Conservation (phyloP, 2,329 filamentous ascomycete species). For the Trichophaea hybrida region DNA sequence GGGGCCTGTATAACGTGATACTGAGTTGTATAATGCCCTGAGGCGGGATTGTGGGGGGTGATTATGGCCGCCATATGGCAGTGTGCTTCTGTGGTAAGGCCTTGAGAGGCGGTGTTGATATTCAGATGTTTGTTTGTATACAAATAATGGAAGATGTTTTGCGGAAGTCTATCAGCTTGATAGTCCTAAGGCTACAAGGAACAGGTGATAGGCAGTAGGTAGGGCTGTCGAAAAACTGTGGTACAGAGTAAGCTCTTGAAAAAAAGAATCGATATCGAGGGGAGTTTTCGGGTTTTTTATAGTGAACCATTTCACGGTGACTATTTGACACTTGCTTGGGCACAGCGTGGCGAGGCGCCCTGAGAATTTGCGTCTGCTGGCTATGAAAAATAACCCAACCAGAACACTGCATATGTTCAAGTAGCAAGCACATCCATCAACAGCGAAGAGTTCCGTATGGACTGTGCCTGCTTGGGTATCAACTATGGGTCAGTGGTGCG, state of each 20-base stretch:
- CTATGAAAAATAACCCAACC: neutral
- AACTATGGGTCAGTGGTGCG: neutral
- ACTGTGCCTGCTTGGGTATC: neutral
- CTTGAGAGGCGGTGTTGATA: neutral
- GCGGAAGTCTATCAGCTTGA: neutral
- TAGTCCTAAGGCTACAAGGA: neutral
- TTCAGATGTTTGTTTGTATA: neutral
- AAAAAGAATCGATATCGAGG: neutral
- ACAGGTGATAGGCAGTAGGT: neutral
- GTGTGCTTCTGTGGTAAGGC: neutral
- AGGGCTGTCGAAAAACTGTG: neutral
- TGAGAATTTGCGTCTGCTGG: neutral
- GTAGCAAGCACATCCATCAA: neutral
- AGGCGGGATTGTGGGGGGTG: neutral
- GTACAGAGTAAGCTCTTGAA: neutral
- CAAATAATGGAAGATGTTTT: neutral
- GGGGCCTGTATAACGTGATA: neutral
- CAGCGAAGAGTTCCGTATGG: neutral
- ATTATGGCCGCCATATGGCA: conserved; percentile 3
- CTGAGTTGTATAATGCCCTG: neutral
- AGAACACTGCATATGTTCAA: neutral
- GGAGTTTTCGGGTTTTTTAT: conserved; percentile 1
- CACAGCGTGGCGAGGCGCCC: neutral
- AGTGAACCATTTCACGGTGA: neutral
- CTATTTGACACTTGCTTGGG: neutral